A percentile compares a stretch with the other conserved stretches of the same genome.
phyloP scores from a whole-genome alignment of 176 grass and related monocot species.

The Zoysia pacifica region DNA sequence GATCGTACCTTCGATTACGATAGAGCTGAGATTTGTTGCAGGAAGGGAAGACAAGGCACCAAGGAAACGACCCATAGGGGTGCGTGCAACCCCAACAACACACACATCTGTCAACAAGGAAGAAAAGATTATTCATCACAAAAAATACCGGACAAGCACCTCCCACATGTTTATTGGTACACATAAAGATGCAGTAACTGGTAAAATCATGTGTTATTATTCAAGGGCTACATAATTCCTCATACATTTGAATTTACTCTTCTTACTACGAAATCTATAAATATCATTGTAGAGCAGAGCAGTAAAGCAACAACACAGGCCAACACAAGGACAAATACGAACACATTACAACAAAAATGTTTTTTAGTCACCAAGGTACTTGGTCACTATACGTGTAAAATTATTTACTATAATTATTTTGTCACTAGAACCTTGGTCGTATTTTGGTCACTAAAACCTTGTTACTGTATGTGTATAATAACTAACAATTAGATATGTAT shows the following conservation, averaged over 20 bases:
- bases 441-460: no score
- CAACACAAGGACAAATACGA: not conserved
- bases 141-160: not conserved
- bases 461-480: no score
- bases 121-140: conserved; percentile 12
- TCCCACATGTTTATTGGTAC: not conserved
- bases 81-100: conserved; percentile 75
- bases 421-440: no score
- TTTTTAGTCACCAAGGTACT: no score
- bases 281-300: not conserved
- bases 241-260: not conserved
- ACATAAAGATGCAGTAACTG: not conserved
- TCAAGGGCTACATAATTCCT: not conserved
- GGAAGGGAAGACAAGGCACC: conserved; percentile 78
- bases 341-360: no score
- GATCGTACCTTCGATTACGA: conserved; percentile 63
- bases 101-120: conserved; percentile 68
- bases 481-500: no score
- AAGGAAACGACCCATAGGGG: conserved; percentile 85
- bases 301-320: not conserved
- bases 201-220: no score
- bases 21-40: conserved; percentile 83
- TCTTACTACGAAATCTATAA: not conserved
- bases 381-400: no score
- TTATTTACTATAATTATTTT: no score